phyloP scores from a whole-genome alignment of 2,329 filamentous ascomycete genomes.

The Lecanicillium sp. region DNA sequence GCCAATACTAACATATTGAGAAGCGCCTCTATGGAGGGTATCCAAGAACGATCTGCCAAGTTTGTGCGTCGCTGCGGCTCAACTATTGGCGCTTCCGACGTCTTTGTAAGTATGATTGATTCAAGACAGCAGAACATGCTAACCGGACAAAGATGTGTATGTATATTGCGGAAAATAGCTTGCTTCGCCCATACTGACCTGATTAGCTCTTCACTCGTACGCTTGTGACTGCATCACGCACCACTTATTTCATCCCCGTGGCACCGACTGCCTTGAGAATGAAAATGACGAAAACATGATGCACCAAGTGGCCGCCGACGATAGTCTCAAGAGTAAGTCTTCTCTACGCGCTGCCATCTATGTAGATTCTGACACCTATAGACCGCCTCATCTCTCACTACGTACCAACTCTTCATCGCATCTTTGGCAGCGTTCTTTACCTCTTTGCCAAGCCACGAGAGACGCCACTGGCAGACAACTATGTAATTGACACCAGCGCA shows the following conservation, averaged over 20 bases:
- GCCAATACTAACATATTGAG: conserved; percentile 62
- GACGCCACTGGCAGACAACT: conserved; percentile 53
- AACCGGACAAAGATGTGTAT: conserved; percentile 26
- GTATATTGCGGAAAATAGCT: conserved; percentile 11
- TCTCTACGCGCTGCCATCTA: no score
- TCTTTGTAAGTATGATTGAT: conserved; percentile 47
- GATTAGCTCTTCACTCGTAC: conserved; percentile 52
- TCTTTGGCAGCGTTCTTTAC: conserved; percentile 40
- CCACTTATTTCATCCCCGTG: conserved; percentile 62
- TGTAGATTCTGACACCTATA: no score
- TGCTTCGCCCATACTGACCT: conserved; percentile 16
- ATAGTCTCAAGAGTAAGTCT: conserved; percentile 57
- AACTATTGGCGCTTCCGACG: conserved; percentile 43
- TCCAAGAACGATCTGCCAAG: conserved; percentile 48
- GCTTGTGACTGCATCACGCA: conserved; percentile 64
- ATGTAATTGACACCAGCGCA: conserved; percentile 48
- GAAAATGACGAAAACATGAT: conserved; percentile 57
- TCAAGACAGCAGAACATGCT: background rate
- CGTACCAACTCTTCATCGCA: conserved; percentile 43
- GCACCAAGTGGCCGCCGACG: conserved; percentile 61
- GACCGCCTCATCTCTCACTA: conserved; percentile 56
- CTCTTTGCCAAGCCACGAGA: conserved; percentile 48
- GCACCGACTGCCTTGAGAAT: conserved; percentile 52
- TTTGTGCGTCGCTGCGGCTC: conserved; percentile 49
- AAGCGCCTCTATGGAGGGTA: conserved; percentile 47